Evolutionary conservation across 2,329 filamentous ascomycete genomes (phyloP).

Genomic region (Exophiala aquamarina): DNA sequence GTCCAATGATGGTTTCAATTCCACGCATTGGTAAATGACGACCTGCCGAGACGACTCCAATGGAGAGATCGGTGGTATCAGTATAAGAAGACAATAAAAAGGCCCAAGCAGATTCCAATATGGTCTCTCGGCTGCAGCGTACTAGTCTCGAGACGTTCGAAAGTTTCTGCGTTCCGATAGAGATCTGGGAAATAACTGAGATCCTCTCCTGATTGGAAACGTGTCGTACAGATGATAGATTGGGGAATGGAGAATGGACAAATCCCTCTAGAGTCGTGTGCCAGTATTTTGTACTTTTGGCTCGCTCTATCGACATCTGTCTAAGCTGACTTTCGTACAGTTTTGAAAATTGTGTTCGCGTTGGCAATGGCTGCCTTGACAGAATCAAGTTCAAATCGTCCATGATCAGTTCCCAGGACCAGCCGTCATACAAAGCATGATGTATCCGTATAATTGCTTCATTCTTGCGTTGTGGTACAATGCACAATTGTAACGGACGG

Average conservation of each 20-base stretch:
- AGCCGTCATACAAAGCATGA: slow-evolving; percentile 89
- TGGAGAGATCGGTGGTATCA: slow-evolving; percentile 65
- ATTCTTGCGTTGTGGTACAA: slow-evolving; percentile 22
- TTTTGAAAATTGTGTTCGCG: slow-evolving; percentile 60
- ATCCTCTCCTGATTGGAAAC: neutral
- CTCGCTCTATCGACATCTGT: neutral
- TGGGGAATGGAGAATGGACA: slow-evolving; percentile 56
- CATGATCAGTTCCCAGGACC: slow-evolving; percentile 77
- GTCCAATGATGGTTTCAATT: slow-evolving; percentile 74
- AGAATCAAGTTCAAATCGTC: slow-evolving; percentile 63
- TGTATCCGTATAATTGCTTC: slow-evolving; percentile 62
- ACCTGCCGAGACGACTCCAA: slow-evolving; percentile 81
- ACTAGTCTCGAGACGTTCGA: slow-evolving; percentile 39
- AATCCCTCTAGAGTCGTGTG: slow-evolving; percentile 61
- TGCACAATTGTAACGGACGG: slow-evolving; percentile 62
- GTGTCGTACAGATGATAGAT: slow-evolving; percentile 10
- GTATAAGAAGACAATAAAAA: slow-evolving; percentile 66
- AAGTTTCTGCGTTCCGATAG: slow-evolving; percentile 36
- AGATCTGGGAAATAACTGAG: slow-evolving; percentile 23
- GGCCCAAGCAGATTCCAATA: slow-evolving; percentile 72
- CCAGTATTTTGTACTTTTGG: slow-evolving; percentile 59
- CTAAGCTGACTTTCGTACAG: slow-evolving; percentile 54
- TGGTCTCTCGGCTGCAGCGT: slow-evolving; percentile 63
- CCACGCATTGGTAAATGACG: slow-evolving; percentile 69
- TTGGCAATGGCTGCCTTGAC: slow-evolving; percentile 27